Evolutionary conservation across 805 yeast genomes (phyloP), one percentile per base, ranked within the genome.

Genomic region (Yamadazyma ubonensis): DNA sequence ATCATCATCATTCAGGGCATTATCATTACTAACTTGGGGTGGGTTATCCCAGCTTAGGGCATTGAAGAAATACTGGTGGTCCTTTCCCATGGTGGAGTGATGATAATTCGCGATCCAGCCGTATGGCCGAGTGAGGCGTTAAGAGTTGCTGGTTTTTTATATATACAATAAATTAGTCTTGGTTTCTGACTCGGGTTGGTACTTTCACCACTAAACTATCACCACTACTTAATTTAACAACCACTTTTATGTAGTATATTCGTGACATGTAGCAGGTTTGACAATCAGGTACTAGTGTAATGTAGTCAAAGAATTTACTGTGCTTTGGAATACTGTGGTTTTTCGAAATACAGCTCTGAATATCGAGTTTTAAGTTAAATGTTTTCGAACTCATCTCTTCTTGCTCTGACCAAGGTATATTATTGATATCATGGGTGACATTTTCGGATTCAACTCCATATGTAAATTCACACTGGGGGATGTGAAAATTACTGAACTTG

Each of bases 221-320:
- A 0, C 68, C 67, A 33, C 58, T 59, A 14, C 43, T 41, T 32
- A 69, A 46, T 42, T 55, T 61, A 21, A 64, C 55, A 1, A 49
- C 46, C 3, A 66, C 44, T 29, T 62, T 60, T 27, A 67, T 45
- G 38, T 63, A 68, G 47, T 69, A 67, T 20, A 69, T 23, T 34
- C 73, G 49, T 10, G 66, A 52, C 48, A 59, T 51, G 21, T 56
- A 48, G 39, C 75, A 69, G 5, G 58, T 53, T 45, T 69, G 73
- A 49, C 63, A 64, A 31, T 52, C 59, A 1, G 75, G 75, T 3
- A 67, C 70, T 40, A 68, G 52, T 5, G 67, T 61, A 7, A 65
- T 42, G 27, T 44, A 42, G 33, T 65, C 65, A 28, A 66, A 59
- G 3, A 52, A 15, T 49, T 38, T 41, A 9, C 30, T 50, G 22